Conservation (phyloP, 1,284 basidiomycete genomes). For the Pseudozyma hubeiensis region DNA sequence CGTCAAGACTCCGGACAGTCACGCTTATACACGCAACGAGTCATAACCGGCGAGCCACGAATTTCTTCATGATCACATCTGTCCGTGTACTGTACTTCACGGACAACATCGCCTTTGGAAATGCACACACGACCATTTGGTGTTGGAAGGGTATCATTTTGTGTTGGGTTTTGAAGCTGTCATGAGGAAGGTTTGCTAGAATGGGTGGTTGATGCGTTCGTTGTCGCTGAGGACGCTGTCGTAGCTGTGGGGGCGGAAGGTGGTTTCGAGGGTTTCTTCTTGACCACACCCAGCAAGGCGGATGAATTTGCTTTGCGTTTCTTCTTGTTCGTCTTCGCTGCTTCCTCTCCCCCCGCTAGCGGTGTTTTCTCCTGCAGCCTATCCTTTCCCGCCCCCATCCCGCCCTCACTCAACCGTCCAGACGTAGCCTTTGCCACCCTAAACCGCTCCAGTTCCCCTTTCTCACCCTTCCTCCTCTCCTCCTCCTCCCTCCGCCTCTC, state of each 20-base stretch:
- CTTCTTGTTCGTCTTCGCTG: slow-evolving; percentile 13
- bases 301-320: slow-evolving; percentile 30
- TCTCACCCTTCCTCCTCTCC: slow-evolving; percentile 28
- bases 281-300: slow-evolving; percentile 31
- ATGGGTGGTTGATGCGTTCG: too few species aligned
- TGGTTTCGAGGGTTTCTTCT: slow-evolving; percentile 25
- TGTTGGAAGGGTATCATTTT: too few species aligned
- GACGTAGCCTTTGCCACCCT: slow-evolving; percentile 3
- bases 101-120: too few species aligned
- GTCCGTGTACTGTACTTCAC: too few species aligned
- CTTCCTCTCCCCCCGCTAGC: not conserved
- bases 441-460: slow-evolving; percentile 51
- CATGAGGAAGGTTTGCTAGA: too few species aligned
- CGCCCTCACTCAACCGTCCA: not conserved
- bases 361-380: not conserved
- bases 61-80: too few species aligned
- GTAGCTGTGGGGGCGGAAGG: not conserved
- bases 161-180: too few species aligned
- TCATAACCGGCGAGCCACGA: too few species aligned
- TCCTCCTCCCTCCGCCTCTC: slow-evolving; percentile 34
- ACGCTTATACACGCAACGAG: too few species aligned
- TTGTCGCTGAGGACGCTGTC: not conserved
- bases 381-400: not conserved
- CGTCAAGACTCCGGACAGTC: too few species aligned
- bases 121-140: too few species aligned